phyloP scores from a whole-genome alignment of 257 asterid genomes.

The Knoxia roxburghii region DNA sequence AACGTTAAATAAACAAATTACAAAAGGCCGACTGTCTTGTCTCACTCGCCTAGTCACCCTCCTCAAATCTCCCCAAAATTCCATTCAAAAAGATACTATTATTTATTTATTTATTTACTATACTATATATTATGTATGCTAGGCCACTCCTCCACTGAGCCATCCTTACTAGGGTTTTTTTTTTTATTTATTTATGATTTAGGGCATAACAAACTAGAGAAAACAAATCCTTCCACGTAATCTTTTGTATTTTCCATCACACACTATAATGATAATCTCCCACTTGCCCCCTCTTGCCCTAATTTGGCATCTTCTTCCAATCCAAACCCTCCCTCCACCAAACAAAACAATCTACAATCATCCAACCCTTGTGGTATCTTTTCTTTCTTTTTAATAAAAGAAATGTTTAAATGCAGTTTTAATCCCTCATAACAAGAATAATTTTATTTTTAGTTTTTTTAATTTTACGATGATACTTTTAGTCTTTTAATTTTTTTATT shows the following conservation, averaged over 20 bases:
- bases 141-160: too few species aligned
- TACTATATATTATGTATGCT: too few species aligned
- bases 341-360: slow-evolving; percentile 11
- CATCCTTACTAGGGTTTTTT: too few species aligned
- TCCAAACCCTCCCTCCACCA: slow-evolving; percentile 9
- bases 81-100: background rate
- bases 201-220: slow-evolving; percentile 5
- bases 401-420: too few species aligned
- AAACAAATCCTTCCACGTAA: slow-evolving; percentile 22
- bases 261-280: background rate
- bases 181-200: too few species aligned
- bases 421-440: too few species aligned
- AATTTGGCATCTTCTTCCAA: slow-evolving; percentile 5
- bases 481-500: too few species aligned
- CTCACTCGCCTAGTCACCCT: slow-evolving; percentile 5
- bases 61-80: background rate
- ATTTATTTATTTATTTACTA: too few species aligned
- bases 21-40: slow-evolving; percentile 10
- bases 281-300: slow-evolving; percentile 6
- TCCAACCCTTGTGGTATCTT: background rate
- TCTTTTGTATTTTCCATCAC: slow-evolving; percentile 21
- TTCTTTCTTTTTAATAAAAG: too few species aligned
- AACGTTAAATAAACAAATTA: slow-evolving; percentile 5
- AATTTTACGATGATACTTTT: too few species aligned
- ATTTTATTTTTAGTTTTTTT: too few species aligned